These are phyloP conservation scores for Saccharomycopsis oosterbeekiorum DNA, from an alignment of 805 yeast genomes.

Conservation along the genomic window DNA sequence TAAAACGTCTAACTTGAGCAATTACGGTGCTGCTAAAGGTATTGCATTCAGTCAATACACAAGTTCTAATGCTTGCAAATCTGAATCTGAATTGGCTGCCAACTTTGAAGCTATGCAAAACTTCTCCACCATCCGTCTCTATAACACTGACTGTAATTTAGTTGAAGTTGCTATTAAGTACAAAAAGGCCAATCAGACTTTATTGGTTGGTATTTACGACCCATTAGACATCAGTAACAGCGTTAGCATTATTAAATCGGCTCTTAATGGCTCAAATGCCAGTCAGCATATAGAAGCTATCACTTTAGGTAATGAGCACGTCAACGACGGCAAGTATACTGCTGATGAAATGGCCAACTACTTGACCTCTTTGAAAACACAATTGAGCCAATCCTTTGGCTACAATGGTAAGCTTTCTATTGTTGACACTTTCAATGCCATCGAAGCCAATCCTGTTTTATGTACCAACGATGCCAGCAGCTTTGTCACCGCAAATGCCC, in stretches of 20 bases:
- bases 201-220: slow-evolving; percentile 66
- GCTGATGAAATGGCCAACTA: slow-evolving; percentile 56
- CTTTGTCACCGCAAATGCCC: slow-evolving; percentile 94
- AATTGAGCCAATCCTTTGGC: slow-evolving; percentile 61
- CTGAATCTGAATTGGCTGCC: slow-evolving; percentile 43
- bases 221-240: slow-evolving; percentile 45
- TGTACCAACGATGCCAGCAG: slow-evolving; percentile 65
- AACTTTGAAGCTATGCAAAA: slow-evolving; percentile 46
- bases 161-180: slow-evolving; percentile 55
- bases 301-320: slow-evolving; percentile 93
- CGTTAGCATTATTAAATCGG: slow-evolving; percentile 44
- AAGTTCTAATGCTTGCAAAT: slow-evolving; percentile 56
- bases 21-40: slow-evolving; percentile 45
- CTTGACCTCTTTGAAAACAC: slow-evolving; percentile 58
- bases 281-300: slow-evolving; percentile 44
- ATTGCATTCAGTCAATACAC: slow-evolving; percentile 76
- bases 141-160: slow-evolving; percentile 81
- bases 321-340: slow-evolving; percentile 72
- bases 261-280: slow-evolving; percentile 34
- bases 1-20: slow-evolving; percentile 25
- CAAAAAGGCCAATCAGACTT: slow-evolving; percentile 45
- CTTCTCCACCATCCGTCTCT: slow-evolving; percentile 57
- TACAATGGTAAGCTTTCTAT: slow-evolving; percentile 88
- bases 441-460: slow-evolving; percentile 83
- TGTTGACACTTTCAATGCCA: slow-evolving; percentile 93